Evolutionary conservation across 2,329 filamentous ascomycete genomes (phyloP), one percentile per base, ranked within the genome.

Genomic region (Lecanicillium sp.): DNA sequence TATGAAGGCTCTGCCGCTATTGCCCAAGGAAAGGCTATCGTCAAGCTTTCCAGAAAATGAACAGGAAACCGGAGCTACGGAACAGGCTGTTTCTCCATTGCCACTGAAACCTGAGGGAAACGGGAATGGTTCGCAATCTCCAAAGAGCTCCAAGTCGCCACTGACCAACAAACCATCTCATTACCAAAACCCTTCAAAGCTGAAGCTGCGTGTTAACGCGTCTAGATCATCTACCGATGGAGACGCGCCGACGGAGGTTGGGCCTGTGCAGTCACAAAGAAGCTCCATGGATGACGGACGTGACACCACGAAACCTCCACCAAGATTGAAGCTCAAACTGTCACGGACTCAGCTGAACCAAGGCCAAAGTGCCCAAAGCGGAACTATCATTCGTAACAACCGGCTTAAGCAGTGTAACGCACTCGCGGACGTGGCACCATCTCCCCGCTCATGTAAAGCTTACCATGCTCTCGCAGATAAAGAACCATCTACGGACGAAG

Each of bases 1-100:
- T 12, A 73, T 73, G 68, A 74, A 75, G 48, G 63, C 65, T 16
- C 47, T 74, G 30, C 71, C 71, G 12, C 57, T 65, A 12, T 46
- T 73, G 7, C 69, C 70, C 4, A 51, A 51, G 4, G 54, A 58
- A 25, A 25, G 22, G 22, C 11, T 25, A 11, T 11, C 22, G 11
- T 25, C 7, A 11, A 25, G 22, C 11, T 25, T 6, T 11, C 7
- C 22, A 11, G 22, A 25, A 25, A 42, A 42, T 9, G 32, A 40
- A 9, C 7, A 33, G 13, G 32, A 25, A 6, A 27, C 11, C 7
- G 42, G 45, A 40, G 31, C 28, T 31, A 11, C 7, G 11, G 22
- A 7, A 11, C 7, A 25, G 7, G 11, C 6, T 25, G 22, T 25
- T 25, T 11, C 7, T 6, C 22, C 6, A 25, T 6, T 11, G 7